Conservation (phyloP, 192 early-diverging fungal genomes). For the Rhizophlyctis rosea region DNA sequence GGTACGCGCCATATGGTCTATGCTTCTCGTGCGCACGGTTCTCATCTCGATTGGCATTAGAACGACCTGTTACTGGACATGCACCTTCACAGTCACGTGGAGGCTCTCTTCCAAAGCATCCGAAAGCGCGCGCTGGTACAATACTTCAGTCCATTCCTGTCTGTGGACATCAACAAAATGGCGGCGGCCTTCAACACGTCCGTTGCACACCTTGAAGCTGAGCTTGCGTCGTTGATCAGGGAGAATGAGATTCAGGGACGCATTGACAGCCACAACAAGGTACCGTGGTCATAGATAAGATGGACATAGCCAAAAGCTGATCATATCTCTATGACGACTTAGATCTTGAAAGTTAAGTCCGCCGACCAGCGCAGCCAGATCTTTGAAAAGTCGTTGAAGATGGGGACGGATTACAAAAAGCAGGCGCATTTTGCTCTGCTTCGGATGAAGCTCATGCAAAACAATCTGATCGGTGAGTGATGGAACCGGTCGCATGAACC, state of each 20-base stretch:
- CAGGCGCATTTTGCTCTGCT: constrained; percentile 59
- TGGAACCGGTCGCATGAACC: too few relatives aligned
- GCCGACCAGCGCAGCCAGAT: constrained; percentile 64
- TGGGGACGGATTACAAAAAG: constrained; percentile 67
- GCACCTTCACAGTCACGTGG: constrained; percentile 68
- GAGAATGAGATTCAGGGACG: constrained; percentile 69
- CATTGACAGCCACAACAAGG: constrained; percentile 87
- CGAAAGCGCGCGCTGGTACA: constrained; percentile 75
- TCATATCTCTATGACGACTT: not conserved
- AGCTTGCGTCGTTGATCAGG: constrained; percentile 68
- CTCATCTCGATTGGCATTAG: constrained; percentile 22
- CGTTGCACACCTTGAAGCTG: constrained; percentile 61
- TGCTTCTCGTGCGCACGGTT: not conserved
- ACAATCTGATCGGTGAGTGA: constrained; percentile 37
- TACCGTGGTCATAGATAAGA: constrained; percentile 22
- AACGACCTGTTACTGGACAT: constrained; percentile 63
- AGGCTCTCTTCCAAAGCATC: constrained; percentile 65
- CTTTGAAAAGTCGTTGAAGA: constrained; percentile 61
- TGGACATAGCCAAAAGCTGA: not conserved
- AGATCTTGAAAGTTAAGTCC: constrained; percentile 69
- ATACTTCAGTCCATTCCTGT: constrained; percentile 76
- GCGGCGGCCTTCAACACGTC: constrained; percentile 64
- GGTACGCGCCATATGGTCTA: constrained; percentile 36
- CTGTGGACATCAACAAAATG: constrained; percentile 78
- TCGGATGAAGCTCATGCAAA: constrained; percentile 54